Evolutionary conservation across 2,329 filamentous ascomycete genomes (phyloP), one percentile per base, ranked within the genome.

Genomic region (Phyllosticta paracitricarpa): DNA sequence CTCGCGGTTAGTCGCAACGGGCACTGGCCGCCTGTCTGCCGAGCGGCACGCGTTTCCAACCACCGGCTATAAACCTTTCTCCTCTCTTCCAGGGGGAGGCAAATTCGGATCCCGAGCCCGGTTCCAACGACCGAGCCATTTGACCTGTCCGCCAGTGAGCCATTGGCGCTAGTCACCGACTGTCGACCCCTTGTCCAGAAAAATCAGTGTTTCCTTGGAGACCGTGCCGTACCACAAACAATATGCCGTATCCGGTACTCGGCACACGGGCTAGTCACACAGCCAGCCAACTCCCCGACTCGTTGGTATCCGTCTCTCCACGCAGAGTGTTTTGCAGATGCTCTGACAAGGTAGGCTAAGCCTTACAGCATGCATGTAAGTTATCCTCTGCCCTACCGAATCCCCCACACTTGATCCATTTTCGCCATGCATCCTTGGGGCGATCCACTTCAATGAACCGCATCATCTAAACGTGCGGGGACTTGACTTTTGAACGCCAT

Each of bases 21-120:
- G 26, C 40, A 48, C 26, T 61, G 58, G 19, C 58, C 58, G 58
- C 53, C 35, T 61, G 51, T 56, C 58, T 61, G 54, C 58, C 58
- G 58, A 53, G 54, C 54, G 54, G 54, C 55, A 61, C 22, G 58
- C 58, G 54, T 56, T 52, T 48, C 40, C 40, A 48, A 19, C 40
- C 40, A 48, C 40, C 40, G 40, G 40, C 40, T 5, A 48, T 48
- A 48, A 48, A 48, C 40, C 40, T n/a, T 2, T 40, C 40, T n/a
- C n/a, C 40, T 48, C 17, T 48, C n/a, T n/a, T 48, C 40, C 40
- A 48, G 40, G 40, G 40, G 40, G 40, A 48, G 40, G 40, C 40
- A n/a, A 48, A 48, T 14, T 7, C 40, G 40, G 40, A 48, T 48
- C 12, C n/a, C n/a, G n/a, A 48, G 14, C 40, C 40, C 40, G 40